These are phyloP conservation scores for Dacryopinax spathularia DNA, from an alignment of 768 basidiomycete genomes.

Conservation along the genomic window DNA sequence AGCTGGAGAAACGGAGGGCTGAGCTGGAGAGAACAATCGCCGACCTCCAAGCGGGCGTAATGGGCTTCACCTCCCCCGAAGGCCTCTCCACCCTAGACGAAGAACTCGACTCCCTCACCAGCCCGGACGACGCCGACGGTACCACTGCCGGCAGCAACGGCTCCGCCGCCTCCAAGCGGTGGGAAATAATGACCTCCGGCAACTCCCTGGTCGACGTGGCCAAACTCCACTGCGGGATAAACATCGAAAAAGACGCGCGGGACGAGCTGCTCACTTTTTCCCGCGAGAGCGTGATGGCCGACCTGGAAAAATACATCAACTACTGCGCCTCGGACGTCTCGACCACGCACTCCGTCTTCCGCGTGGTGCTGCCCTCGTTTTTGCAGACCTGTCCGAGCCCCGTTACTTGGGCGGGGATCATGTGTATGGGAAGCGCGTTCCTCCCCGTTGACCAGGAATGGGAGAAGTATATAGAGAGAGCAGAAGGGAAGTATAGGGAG, in stretches of 20 bases:
- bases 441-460: slow-evolving; percentile 81
- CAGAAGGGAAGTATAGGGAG: slow-evolving; percentile 61
- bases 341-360: slow-evolving; percentile 70
- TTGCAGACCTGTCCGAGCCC: slow-evolving; percentile 76
- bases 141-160: slow-evolving; percentile 8
- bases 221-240: slow-evolving; percentile 69
- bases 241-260: slow-evolving; percentile 62
- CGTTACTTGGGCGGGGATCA: slow-evolving; percentile 78
- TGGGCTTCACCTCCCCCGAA: not conserved
- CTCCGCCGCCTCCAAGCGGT: slow-evolving; percentile 43
- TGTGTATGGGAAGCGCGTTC: slow-evolving; percentile 85
- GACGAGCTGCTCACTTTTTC: slow-evolving; percentile 59
- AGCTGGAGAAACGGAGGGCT: slow-evolving; percentile 18
- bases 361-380: slow-evolving; percentile 65
- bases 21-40: slow-evolving; percentile 7
- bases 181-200: slow-evolving; percentile 86
- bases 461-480: slow-evolving; percentile 65
- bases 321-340: slow-evolving; percentile 81
- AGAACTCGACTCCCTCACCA: slow-evolving; percentile 27
- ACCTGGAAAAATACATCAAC: slow-evolving; percentile 56
- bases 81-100: slow-evolving; percentile 16
- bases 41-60: slow-evolving; percentile 22
- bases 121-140: slow-evolving; percentile 25
- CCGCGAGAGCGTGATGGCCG: slow-evolving; percentile 47
- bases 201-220: slow-evolving; percentile 91